A percentile compares a stretch with the other conserved stretches of the same genome.
Evolutionary conservation across 768 basidiomycete genomes (phyloP).

Genomic region (Tephrocybe sp.): DNA sequence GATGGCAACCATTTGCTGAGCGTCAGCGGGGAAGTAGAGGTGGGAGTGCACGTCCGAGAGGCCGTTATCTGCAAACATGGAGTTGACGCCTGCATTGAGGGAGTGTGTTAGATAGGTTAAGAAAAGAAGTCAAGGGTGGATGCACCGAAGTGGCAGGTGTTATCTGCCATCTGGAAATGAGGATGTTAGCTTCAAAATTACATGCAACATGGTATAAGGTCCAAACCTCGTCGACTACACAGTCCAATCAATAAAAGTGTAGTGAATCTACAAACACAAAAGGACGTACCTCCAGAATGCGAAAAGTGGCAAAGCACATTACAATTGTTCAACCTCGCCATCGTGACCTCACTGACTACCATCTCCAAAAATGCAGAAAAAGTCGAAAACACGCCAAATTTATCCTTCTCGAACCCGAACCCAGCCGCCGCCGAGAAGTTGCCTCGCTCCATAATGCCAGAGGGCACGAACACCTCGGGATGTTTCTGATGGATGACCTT

Average conservation of each 20-base stretch:
- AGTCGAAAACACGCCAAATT: conserved; percentile 87
- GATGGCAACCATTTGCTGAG: conserved; percentile 77
- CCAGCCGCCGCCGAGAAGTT: conserved; percentile 86
- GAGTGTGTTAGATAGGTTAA: conserved; percentile 49
- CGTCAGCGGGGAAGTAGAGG: conserved; percentile 89
- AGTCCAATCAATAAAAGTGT: conserved; percentile 2
- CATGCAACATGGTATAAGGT: background rate
- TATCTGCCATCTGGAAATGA: conserved; percentile 37
- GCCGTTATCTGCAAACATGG: conserved; percentile 86
- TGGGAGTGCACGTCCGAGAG: conserved; percentile 76
- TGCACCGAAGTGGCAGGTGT: conserved; percentile 47
- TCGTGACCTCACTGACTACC: conserved; percentile 85
- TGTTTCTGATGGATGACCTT: conserved; percentile 89
- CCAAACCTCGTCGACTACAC: conserved; percentile 60
- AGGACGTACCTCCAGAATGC: conserved; percentile 71
- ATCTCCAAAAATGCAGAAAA: conserved; percentile 94
- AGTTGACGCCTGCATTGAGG: conserved; percentile 70
- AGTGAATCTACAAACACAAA: background rate
- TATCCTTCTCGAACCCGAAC: conserved; percentile 80
- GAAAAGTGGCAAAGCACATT: conserved; percentile 90
- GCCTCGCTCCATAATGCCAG: conserved; percentile 86
- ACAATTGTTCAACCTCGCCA: conserved; percentile 90
- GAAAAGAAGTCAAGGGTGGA: background rate
- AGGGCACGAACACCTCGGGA: conserved; percentile 82
- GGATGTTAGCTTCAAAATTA: background rate